Percentiles rank a stretch among this genome's conserved stretches.
These are phyloP conservation scores for Mortierella sp. DNA, from an alignment of 371 early-diverging fungal species.

Conservation along the genomic window DNA sequence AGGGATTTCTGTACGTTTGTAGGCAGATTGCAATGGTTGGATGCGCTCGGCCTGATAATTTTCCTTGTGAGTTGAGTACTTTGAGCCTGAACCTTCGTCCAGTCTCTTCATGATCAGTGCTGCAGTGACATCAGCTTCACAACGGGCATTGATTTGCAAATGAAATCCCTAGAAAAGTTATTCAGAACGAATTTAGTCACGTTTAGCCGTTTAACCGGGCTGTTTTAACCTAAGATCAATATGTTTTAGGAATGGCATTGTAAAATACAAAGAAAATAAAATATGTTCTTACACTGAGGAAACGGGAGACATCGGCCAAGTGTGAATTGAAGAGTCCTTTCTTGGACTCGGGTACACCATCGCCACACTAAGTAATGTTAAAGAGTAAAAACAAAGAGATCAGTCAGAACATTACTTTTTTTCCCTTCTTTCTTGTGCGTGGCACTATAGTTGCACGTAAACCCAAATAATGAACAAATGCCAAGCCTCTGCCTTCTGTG, in stretches of 20 bases:
- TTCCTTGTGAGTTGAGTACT: constrained; percentile 87
- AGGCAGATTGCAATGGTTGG: constrained; percentile 64
- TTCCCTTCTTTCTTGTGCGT: not conserved
- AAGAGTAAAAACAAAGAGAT: not conserved
- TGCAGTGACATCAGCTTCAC: constrained; percentile 88
- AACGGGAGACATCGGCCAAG: constrained; percentile 80
- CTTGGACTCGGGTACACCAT: constrained; percentile 91
- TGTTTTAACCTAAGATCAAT: too few relatives aligned
- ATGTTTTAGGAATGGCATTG: not conserved
- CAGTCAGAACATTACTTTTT: not conserved
- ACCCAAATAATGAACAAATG: not conserved
- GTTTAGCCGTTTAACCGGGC: not conserved
- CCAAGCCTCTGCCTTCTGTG: constrained; percentile 1
- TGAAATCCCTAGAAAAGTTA: constrained; percentile 76
- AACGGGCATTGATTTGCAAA: constrained; percentile 91
- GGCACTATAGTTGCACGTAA: not conserved
- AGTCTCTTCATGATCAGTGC: constrained; percentile 88
- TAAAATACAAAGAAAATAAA: not conserved
- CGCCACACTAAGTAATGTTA: constrained; percentile 83
- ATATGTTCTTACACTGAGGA: constrained; percentile 73
- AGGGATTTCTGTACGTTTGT: constrained; percentile 73
- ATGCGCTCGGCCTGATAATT: constrained; percentile 58
- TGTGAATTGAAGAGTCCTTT: constrained; percentile 92
- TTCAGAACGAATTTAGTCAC: not conserved
- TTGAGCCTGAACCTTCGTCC: constrained; percentile 87